phyloP scores from a whole-genome alignment of 2,329 filamentous ascomycete species.

The Beauveria scarabaeidicola region DNA sequence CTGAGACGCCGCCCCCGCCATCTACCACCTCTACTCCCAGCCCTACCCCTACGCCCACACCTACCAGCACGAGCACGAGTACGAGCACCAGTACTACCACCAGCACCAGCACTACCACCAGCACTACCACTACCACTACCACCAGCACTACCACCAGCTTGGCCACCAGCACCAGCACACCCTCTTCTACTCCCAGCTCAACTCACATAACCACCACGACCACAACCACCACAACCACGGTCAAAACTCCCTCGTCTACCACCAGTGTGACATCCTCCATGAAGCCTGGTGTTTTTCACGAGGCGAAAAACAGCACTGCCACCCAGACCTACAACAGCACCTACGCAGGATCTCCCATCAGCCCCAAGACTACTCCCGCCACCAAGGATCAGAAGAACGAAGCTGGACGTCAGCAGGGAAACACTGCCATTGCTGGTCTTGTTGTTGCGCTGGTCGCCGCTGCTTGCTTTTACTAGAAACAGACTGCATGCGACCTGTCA shows the following conservation, averaged over 20 bases:
- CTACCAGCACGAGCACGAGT: slow-evolving; percentile 10
- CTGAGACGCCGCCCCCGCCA: slow-evolving; percentile 15
- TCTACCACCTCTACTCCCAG: slow-evolving; percentile 17
- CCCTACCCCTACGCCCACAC: slow-evolving; percentile 22
- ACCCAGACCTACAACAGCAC: slow-evolving; percentile 14
- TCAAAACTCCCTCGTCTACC: slow-evolving; percentile 14
- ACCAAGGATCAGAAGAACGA: slow-evolving; percentile 35
- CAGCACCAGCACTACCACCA: background rate
- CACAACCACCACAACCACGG: slow-evolving; percentile 13
- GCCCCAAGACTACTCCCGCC: slow-evolving; percentile 21
- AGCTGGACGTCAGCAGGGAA: slow-evolving; percentile 38
- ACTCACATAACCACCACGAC: background rate
- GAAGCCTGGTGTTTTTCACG: slow-evolving; percentile 44
- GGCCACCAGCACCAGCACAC: background rate
- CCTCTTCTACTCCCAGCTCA: too few species aligned
- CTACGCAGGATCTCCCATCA: slow-evolving; percentile 17
- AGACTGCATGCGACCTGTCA: slow-evolving; percentile 8
- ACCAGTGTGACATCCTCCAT: slow-evolving; percentile 20
- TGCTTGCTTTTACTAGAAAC: slow-evolving; percentile 35
- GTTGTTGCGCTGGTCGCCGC: slow-evolving; percentile 48
- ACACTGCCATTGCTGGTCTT: slow-evolving; percentile 43
- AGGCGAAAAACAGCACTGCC: slow-evolving; percentile 37
- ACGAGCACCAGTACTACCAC: slow-evolving; percentile 1
- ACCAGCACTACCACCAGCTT: slow-evolving; percentile 16
- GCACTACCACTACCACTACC: slow-evolving; percentile 13